Evolutionary conservation across 2,329 filamentous ascomycete genomes (phyloP).

Genomic region (Berkeleyomyces rouxiae): DNA sequence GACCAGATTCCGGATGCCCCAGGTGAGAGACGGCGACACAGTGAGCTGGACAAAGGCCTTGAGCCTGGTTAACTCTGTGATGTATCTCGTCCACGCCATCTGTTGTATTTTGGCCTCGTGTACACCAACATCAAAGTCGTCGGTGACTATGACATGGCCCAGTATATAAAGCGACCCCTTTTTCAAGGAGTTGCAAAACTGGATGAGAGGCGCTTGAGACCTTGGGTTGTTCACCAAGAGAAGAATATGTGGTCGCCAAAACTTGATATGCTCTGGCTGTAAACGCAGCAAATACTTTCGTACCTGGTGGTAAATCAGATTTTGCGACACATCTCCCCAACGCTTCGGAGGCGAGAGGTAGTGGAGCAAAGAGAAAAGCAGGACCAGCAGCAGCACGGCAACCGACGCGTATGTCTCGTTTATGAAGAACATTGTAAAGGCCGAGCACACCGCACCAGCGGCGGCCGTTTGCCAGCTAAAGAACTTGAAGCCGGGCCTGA

Average conservation of each 20-base stretch:
- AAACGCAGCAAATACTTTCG: slow-evolving; percentile 74
- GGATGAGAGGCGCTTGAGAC: slow-evolving; percentile 67
- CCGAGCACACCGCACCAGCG: slow-evolving; percentile 57
- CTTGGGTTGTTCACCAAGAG: slow-evolving; percentile 69
- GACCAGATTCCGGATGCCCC: slow-evolving; percentile 71
- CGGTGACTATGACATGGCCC: slow-evolving; percentile 73
- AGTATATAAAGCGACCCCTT: slow-evolving; percentile 75
- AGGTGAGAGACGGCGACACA: slow-evolving; percentile 67
- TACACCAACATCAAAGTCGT: slow-evolving; percentile 63
- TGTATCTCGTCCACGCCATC: slow-evolving; percentile 69
- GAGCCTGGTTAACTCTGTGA: slow-evolving; percentile 63
- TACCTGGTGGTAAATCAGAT: slow-evolving; percentile 71
- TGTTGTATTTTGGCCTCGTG: slow-evolving; percentile 70
- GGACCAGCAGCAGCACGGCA: slow-evolving; percentile 54
- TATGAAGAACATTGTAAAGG: slow-evolving; percentile 77
- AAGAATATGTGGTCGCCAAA: slow-evolving; percentile 79
- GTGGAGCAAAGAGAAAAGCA: slow-evolving; percentile 73
- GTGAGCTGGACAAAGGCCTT: slow-evolving; percentile 82
- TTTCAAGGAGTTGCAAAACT: slow-evolving; percentile 83
- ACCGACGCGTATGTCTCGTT: slow-evolving; percentile 64
- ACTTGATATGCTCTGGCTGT: slow-evolving; percentile 78
- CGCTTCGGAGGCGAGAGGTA: slow-evolving; percentile 72
- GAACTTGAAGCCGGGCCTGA: slow-evolving; percentile 73
- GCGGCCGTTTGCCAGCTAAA: slow-evolving; percentile 77
- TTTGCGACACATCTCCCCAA: slow-evolving; percentile 83